These are phyloP conservation scores for Colletotrichum spaethianum DNA, from an alignment of 2,329 filamentous ascomycete genomes.

Conservation along the genomic window DNA sequence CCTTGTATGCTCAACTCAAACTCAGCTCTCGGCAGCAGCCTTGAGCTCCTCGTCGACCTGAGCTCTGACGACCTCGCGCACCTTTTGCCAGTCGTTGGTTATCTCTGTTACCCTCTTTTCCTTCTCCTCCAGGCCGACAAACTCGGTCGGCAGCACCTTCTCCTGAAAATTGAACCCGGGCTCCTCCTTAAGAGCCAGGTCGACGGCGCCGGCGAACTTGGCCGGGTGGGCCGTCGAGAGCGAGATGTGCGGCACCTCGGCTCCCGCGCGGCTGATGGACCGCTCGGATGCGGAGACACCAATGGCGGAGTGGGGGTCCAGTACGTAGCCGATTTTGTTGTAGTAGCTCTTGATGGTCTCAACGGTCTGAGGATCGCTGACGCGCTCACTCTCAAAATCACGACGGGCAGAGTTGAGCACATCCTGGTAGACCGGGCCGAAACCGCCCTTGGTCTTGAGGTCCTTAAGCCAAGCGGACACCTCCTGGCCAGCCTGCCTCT, in stretches of 20 bases:
- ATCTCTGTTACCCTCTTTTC: constrained; percentile 81
- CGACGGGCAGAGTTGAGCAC: constrained; percentile 79
- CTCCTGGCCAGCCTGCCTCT: constrained; percentile 80
- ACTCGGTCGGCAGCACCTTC: constrained; percentile 85
- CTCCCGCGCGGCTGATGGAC: constrained; percentile 70
- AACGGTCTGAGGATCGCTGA: constrained; percentile 77
- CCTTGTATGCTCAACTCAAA: not conserved
- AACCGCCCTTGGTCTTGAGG: constrained; percentile 86
- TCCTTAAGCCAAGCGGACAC: constrained; percentile 84
- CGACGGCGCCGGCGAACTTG: constrained; percentile 91
- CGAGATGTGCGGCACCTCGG: constrained; percentile 79
- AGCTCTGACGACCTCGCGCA: constrained; percentile 81
- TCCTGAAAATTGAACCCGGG: constrained; percentile 81
- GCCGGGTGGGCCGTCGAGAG: constrained; percentile 96
- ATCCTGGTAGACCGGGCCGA: constrained; percentile 80
- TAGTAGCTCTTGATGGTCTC: constrained; percentile 73
- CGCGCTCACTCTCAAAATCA: constrained; percentile 86
- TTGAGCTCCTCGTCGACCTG: constrained; percentile 78
- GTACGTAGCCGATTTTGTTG: constrained; percentile 78
- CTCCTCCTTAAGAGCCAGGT: constrained; percentile 80
- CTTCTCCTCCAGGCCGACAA: constrained; percentile 82
- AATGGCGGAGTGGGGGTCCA: constrained; percentile 94
- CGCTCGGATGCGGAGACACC: constrained; percentile 83
- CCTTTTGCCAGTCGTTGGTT: constrained; percentile 79
- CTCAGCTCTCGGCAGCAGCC: constrained; percentile 30